phyloP scores from a whole-genome alignment of 2,329 filamentous ascomycete species.

The Aspergillus chevalieri region DNA sequence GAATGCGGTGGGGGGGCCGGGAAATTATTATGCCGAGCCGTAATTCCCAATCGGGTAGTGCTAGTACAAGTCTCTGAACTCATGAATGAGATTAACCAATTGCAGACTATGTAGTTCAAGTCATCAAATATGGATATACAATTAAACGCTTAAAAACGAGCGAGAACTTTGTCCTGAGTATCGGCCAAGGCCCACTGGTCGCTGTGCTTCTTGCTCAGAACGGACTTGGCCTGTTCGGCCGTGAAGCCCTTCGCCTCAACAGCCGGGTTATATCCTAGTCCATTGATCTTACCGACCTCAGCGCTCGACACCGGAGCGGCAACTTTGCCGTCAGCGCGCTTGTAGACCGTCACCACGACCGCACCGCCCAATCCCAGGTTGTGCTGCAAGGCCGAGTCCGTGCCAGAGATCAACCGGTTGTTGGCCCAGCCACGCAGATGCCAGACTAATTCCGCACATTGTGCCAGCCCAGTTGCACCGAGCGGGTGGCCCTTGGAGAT shows the following conservation, averaged over 20 bases:
- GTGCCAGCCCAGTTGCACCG: constrained; percentile 87
- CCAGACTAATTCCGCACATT: constrained; percentile 93
- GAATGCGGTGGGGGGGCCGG: neutral
- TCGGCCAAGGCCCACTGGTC: constrained; percentile 76
- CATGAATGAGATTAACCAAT: neutral
- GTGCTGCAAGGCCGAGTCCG: constrained; percentile 74
- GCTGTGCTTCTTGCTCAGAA: constrained; percentile 62
- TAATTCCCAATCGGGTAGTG: neutral
- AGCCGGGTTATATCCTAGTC: constrained; percentile 85
- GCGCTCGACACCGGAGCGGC: constrained; percentile 56
- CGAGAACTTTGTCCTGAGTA: constrained; percentile 64
- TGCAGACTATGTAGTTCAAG: too few species aligned
- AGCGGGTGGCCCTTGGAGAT: constrained; percentile 96
- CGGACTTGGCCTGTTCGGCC: constrained; percentile 60
- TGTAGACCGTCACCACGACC: constrained; percentile 83
- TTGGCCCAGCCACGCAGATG: constrained; percentile 94
- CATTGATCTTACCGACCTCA: constrained; percentile 59
- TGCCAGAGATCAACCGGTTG: constrained; percentile 67
- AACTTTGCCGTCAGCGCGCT: constrained; percentile 67
- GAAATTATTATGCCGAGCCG: neutral
- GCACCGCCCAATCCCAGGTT: constrained; percentile 90
- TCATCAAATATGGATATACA: neutral
- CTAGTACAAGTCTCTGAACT: neutral
- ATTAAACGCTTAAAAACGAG: constrained; percentile 49
- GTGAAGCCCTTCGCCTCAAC: constrained; percentile 86